Conservation (phyloP, 2,329 filamentous ascomycete genomes). For the Sarocladium strictum region DNA sequence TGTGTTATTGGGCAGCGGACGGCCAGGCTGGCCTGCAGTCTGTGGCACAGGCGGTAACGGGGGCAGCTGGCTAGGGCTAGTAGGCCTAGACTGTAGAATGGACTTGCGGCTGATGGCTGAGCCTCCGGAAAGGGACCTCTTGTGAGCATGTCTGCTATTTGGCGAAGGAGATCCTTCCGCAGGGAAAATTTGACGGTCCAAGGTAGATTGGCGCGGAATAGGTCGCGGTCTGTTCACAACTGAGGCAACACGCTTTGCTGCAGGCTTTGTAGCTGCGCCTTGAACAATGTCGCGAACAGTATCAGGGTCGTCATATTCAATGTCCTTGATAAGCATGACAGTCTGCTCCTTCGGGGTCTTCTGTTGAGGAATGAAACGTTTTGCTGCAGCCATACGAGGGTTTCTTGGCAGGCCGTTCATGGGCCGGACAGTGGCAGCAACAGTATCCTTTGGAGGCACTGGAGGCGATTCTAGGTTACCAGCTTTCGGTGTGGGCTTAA, state of each 20-base stretch:
- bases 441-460: background rate
- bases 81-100: conserved; percentile 35
- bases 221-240: conserved; percentile 51
- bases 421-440: background rate
- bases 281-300: conserved; percentile 44
- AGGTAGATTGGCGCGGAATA: conserved; percentile 42
- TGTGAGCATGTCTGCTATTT: conserved; percentile 25
- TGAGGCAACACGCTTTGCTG: background rate
- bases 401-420: conserved; percentile 4
- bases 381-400: background rate
- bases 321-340: conserved; percentile 51
- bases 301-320: conserved; percentile 47
- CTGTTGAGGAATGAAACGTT: conserved; percentile 12
- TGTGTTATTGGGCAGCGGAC: conserved; percentile 45
- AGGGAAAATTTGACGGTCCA: conserved; percentile 42
- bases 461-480: background rate
- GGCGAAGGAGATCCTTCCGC: conserved; percentile 33
- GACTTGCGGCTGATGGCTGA: conserved; percentile 40
- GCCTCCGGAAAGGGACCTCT: conserved; percentile 43
- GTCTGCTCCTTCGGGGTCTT: conserved; percentile 32
- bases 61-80: conserved; percentile 44
- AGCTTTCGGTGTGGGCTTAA: background rate
- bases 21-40: conserved; percentile 29
- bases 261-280: conserved; percentile 28
- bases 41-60: conserved; percentile 44